Percentiles rank a stretch among this genome's conserved stretches.
phyloP scores from a whole-genome alignment of 1,139 yeast species.

The Geotrichum carabidarum region DNA sequence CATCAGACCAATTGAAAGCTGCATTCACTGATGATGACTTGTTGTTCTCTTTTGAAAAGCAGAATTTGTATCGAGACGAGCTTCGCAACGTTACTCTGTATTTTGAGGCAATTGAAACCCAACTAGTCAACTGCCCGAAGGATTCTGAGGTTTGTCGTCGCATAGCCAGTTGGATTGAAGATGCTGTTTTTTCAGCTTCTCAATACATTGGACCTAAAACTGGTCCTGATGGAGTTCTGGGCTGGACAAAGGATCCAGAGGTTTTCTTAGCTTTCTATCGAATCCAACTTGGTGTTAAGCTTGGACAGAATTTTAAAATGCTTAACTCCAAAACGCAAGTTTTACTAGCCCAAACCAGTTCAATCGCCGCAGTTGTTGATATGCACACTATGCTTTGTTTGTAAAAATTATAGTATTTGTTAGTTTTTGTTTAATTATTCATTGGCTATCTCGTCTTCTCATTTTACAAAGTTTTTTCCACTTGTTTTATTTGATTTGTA shows the following conservation, averaged over 20 bases:
- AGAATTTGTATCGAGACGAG: constrained; percentile 47
- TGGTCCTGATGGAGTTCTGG: constrained; percentile 37
- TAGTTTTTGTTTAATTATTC: too few species aligned
- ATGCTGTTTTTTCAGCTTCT: constrained; percentile 12
- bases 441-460: too few species aligned
- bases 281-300: constrained; percentile 12
- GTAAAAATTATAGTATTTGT: too few species aligned
- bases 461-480: too few species aligned
- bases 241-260: constrained; percentile 37
- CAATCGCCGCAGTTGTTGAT: too few species aligned
- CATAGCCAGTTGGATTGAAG: constrained; percentile 19
- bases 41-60: constrained; percentile 49
- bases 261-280: constrained; percentile 21
- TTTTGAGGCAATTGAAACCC: neutral
- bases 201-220: neutral
- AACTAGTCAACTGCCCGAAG: neutral
- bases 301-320: constrained; percentile 6
- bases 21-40: constrained; percentile 29
- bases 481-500: too few species aligned
- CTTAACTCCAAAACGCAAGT: neutral
- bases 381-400: too few species aligned
- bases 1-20: constrained; percentile 21
- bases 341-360: too few species aligned
- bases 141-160: neutral
- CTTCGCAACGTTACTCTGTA: constrained; percentile 15